Conservation (phyloP, 2,329 filamentous ascomycete genomes). For the Cytospora piceae region DNA sequence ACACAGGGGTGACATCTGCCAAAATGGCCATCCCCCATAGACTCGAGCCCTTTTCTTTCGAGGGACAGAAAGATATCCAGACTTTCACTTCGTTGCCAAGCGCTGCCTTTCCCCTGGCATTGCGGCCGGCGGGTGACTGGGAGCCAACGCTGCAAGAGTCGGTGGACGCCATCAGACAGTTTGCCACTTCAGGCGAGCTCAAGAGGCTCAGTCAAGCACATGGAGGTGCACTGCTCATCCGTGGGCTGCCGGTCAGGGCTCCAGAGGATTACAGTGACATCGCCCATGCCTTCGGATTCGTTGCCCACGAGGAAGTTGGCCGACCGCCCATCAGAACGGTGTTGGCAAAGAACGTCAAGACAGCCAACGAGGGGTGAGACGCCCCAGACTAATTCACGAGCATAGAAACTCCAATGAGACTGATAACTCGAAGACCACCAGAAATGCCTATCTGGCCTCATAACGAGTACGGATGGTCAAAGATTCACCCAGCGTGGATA, state of each 20-base stretch:
- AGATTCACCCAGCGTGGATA: slow-evolving; percentile 43
- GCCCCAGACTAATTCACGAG: fast-evolving
- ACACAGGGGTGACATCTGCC: background rate
- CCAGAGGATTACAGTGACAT: slow-evolving; percentile 41
- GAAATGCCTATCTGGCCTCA: slow-evolving; percentile 46
- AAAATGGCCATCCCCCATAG: background rate
- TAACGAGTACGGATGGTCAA: slow-evolving; percentile 45
- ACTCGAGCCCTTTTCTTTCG: slow-evolving; percentile 7
- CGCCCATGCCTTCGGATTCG: slow-evolving; percentile 42
- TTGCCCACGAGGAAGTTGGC: slow-evolving; percentile 41
- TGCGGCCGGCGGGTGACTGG: slow-evolving; percentile 6
- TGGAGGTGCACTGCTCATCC: slow-evolving; percentile 41
- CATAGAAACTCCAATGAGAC: background rate
- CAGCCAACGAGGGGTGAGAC: slow-evolving; percentile 42
- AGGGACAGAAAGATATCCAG: slow-evolving; percentile 9
- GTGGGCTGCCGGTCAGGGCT: slow-evolving; percentile 39
- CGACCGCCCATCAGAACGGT: slow-evolving; percentile 40
- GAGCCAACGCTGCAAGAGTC: slow-evolving; percentile 29
- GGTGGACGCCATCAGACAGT: slow-evolving; percentile 29
- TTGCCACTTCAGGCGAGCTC: slow-evolving; percentile 36
- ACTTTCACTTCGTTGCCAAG: background rate
- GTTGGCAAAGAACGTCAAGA: slow-evolving; percentile 42
- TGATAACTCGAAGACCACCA: slow-evolving; percentile 34
- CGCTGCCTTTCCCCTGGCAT: slow-evolving; percentile 18
- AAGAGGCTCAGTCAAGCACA: slow-evolving; percentile 36